Evolutionary conservation across 306 rosid species (phyloP), one percentile per base, ranked within the genome.

Genomic region (Acacia confusa): DNA sequence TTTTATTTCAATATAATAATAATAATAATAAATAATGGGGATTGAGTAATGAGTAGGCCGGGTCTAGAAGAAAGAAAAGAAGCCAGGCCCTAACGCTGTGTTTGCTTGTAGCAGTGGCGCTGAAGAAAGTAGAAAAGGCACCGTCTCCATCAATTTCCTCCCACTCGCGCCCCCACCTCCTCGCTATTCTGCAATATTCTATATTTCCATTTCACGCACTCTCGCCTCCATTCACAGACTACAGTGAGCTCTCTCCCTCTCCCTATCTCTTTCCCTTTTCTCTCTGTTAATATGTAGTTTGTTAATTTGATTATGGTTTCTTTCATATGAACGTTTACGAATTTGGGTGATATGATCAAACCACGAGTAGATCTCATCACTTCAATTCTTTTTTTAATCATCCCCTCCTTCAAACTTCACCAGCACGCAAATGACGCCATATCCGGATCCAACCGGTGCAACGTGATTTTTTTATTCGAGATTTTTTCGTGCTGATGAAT

Each of bases 371-470:
- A 84, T 84, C 90, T 78, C 57, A 8, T 44, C 77, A 25, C 55
- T 82, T 13, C 2, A 17, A n/a, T n/a, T n/a, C n/a, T 3, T 63
- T 86, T 63, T 50, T 53, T 50, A n/a, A 70, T 80, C 78, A 34
- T 63, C 70, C 24, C 7, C 40, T 16, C 57, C 20, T 58, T 74
- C 74, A 78, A 78, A 78, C 77, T 84, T 81, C 83, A 32, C 24
- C 67, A 10, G n/a, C 85, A 87, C 83, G 85, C 79, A 32, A 80
- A 81, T 75, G 44, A 77, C 75, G 68, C 74, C 69, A 11, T 74
- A 25, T 73, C 79, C 80, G 79, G 90, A 84, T 87, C 90, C 27
- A 61, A 66, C 64, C 70, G 78, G 86, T 84, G 84, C 87, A 78
- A 87, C 79, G 67, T 82, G 45, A 22, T 9, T 48, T 24, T 14